Conservation (phyloP, 345 rosid species). For the Anastatica hierochuntica region DNA sequence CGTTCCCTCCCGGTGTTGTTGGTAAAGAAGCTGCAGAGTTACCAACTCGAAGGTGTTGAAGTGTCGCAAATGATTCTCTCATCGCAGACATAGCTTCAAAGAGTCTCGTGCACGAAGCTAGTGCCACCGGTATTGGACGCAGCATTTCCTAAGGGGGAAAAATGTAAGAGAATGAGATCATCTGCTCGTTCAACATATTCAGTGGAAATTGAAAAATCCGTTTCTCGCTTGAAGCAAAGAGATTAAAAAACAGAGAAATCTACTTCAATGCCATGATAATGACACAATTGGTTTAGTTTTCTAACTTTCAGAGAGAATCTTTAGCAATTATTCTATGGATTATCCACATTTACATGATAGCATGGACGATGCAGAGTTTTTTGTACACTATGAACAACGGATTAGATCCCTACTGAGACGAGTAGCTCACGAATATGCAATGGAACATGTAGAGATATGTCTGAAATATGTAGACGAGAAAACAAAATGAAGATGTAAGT, state of each 20-base stretch:
- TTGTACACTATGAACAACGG: neutral
- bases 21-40: conserved; percentile 48
- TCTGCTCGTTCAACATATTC: too few species aligned
- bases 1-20: conserved; percentile 45
- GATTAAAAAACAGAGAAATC: too few species aligned
- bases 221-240: too few species aligned
- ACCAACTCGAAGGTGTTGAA: conserved; percentile 77
- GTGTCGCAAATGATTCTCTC: conserved; percentile 95
- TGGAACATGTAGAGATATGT: neutral
- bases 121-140: conserved; percentile 95
- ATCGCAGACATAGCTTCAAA: conserved; percentile 98
- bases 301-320: too few species aligned
- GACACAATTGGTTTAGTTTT: too few species aligned
- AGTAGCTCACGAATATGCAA: neutral
- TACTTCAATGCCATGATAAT: too few species aligned
- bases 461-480: neutral
- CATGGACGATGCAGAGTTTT: neutral
- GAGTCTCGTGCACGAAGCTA: conserved; percentile 94
- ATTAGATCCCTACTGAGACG: neutral
- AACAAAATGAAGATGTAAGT: conserved; percentile 9
- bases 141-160: conserved; percentile 64
- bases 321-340: too few species aligned
- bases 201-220: too few species aligned
- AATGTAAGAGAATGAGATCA: neutral
- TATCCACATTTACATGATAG: neutral